Conservation (phyloP, 345 rosid genomes). For the Ailanthus altissimus region DNA sequence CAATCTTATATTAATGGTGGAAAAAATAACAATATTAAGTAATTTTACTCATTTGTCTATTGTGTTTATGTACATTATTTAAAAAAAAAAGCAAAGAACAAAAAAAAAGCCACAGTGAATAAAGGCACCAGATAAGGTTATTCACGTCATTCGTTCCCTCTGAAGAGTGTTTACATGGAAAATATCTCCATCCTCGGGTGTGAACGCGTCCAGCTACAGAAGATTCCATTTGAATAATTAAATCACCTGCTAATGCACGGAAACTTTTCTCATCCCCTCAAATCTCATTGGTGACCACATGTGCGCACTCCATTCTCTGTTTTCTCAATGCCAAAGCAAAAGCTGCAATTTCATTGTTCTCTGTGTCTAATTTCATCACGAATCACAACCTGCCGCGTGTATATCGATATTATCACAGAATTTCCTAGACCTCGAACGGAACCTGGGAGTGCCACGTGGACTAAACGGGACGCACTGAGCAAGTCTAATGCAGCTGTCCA, state of each 20-base stretch:
- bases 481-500: not conserved
- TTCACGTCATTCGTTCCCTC: not conserved
- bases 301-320: not conserved
- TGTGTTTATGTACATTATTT: no score
- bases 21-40: no score
- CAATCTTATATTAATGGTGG: no score
- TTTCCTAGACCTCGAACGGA: not conserved
- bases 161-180: not conserved
- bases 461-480: not conserved
- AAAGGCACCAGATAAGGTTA: not conserved
- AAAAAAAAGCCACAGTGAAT: no score
- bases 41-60: not conserved
- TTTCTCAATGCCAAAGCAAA: not conserved
- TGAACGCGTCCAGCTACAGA: slow-evolving; percentile 40
- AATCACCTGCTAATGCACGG: not conserved
- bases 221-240: slow-evolving; percentile 36
- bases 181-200: slow-evolving; percentile 20
- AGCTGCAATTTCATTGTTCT: not conserved
- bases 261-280: slow-evolving; percentile 16
- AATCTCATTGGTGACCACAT: slow-evolving; percentile 9
- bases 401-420: no score
- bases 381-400: not conserved
- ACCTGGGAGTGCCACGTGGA: not conserved
- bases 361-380: not conserved
- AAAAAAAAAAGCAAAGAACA: no score